phyloP scores from a whole-genome alignment of 1,139 yeast genomes.

The Scheffersomyces insectosa region DNA sequence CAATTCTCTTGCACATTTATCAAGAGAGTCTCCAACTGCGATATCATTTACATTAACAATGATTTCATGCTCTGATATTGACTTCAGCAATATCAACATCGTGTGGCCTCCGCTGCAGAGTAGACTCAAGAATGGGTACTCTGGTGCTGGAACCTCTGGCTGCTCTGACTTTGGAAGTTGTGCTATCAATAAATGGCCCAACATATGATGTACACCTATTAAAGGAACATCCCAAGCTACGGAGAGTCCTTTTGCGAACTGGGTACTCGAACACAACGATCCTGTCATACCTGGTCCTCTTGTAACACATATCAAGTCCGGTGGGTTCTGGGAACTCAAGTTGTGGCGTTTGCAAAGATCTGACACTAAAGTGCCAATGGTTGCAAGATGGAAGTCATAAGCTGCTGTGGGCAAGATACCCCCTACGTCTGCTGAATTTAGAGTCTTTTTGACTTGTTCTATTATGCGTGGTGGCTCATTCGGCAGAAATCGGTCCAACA shows the following conservation, averaged over 20 bases:
- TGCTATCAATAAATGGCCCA: constrained; percentile 83
- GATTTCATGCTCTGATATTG: constrained; percentile 66
- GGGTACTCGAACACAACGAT: constrained; percentile 77
- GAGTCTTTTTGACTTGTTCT: constrained; percentile 63
- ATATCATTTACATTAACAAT: constrained; percentile 79
- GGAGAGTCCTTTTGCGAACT: constrained; percentile 81
- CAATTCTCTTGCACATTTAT: constrained; percentile 85
- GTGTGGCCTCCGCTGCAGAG: constrained; percentile 96
- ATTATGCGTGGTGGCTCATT: constrained; percentile 49
- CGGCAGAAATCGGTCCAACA: constrained; percentile 51
- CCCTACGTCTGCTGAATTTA: constrained; percentile 67
- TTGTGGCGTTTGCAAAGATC: constrained; percentile 28
- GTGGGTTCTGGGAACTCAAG: constrained; percentile 34
- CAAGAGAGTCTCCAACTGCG: constrained; percentile 92
- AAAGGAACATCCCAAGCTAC: constrained; percentile 77
- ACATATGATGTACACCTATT: constrained; percentile 94
- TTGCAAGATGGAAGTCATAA: constrained; percentile 69
- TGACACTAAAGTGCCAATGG: constrained; percentile 43
- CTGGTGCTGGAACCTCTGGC: constrained; percentile 44
- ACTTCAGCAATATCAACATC: constrained; percentile 69
- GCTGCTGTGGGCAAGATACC: constrained; percentile 93
- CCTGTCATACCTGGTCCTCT: constrained; percentile 98
- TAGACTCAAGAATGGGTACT: constrained; percentile 77
- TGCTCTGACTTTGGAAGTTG: constrained; percentile 43
- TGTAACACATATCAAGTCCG: constrained; percentile 85